A percentile compares a stretch with the other conserved stretches of the same genome.
These are phyloP conservation scores for Primulina huaijiensis DNA, from an alignment of 257 asterid genomes.

Conservation along the genomic window DNA sequence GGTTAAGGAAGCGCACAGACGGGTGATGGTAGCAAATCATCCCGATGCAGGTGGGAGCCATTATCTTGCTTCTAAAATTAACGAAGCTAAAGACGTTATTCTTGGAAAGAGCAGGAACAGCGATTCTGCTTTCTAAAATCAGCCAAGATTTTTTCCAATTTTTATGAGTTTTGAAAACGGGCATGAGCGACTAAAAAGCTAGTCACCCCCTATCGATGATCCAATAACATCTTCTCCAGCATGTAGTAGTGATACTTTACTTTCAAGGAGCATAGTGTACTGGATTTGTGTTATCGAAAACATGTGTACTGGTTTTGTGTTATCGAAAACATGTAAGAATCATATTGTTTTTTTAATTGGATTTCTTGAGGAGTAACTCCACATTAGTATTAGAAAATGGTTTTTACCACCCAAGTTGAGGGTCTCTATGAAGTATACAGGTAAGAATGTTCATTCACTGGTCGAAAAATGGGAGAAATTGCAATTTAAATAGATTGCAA, in stretches of 20 bases:
- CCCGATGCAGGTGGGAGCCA: conserved; percentile 40
- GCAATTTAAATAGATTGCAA: background rate
- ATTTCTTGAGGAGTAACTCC: background rate
- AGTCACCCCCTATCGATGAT: background rate
- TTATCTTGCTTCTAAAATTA: conserved; percentile 33
- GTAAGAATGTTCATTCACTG: background rate
- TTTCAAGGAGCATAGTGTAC: background rate
- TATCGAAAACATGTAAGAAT: background rate
- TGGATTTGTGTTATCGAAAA: background rate
- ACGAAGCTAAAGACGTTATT: conserved; percentile 30
- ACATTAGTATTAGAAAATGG: background rate
- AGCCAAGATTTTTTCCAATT: background rate
- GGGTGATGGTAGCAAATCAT: conserved; percentile 37
- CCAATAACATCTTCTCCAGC: background rate
- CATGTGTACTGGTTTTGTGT: background rate
- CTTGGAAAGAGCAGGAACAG: conserved; percentile 27
- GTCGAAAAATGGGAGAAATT: background rate
- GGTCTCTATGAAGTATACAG: background rate
- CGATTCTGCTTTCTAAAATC: conserved; percentile 34
- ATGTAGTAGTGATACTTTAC: background rate
- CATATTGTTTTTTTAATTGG: no score
- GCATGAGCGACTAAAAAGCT: background rate
- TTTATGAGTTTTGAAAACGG: background rate
- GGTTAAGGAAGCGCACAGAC: conserved; percentile 34
- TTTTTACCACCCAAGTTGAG: background rate